A percentile compares a stretch with the other conserved stretches of the same genome.
phyloP scores from a whole-genome alignment of 2,329 filamentous ascomycete genomes.

The Penicillium sp. region DNA sequence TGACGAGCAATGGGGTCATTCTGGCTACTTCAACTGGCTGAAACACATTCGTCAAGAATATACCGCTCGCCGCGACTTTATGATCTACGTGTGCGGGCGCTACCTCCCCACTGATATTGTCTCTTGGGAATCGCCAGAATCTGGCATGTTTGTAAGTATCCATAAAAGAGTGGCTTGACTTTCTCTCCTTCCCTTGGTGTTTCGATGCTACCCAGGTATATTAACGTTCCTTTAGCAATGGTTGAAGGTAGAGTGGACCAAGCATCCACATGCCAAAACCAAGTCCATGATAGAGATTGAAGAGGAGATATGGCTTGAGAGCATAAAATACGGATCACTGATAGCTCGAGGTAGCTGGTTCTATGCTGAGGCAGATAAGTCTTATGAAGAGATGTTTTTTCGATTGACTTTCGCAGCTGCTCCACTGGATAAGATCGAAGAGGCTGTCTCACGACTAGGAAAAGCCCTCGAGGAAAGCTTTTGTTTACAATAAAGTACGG shows the following conservation, averaged over 20 bases:
- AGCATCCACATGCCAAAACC: background rate
- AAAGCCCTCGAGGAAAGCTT: background rate
- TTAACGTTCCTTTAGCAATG: background rate
- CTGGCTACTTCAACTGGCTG: conserved; percentile 10
- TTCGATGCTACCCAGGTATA: too few relatives aligned
- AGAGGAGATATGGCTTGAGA: background rate
- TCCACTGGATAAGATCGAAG: background rate
- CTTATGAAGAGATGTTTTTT: background rate
- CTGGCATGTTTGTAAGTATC: background rate
- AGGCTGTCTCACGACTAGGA: background rate
- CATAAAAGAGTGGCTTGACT: background rate
- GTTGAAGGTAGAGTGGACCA: background rate
- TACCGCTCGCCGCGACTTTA: background rate
- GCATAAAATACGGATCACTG: background rate
- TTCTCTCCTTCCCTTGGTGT: background rate
- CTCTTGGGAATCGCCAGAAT: background rate
- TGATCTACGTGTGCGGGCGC: background rate
- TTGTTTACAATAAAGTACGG: too few relatives aligned
- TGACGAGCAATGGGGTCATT: conserved; percentile 41
- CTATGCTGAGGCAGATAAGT: background rate
- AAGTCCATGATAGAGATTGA: background rate
- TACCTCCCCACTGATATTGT: background rate
- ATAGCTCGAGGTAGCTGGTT: background rate
- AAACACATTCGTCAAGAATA: background rate
- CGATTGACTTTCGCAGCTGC: background rate